A percentile compares a stretch with the other conserved stretches of the same genome.
phyloP scores from a whole-genome alignment of 2,329 filamentous ascomycete species.

The Apiospora hydei region DNA sequence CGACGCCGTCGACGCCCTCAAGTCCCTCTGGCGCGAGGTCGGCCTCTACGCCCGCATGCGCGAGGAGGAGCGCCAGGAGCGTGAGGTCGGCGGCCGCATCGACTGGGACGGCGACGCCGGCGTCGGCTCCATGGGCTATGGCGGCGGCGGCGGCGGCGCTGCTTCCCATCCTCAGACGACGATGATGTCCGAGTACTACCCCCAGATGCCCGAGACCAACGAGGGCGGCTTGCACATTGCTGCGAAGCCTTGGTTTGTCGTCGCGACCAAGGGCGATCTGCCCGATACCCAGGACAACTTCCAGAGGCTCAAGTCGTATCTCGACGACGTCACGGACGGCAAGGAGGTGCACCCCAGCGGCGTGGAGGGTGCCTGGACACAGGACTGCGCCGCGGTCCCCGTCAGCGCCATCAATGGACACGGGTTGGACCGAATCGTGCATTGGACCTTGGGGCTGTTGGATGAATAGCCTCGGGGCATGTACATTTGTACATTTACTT shows the following conservation, averaged over 20 bases:
- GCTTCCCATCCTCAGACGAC: conserved; percentile 34
- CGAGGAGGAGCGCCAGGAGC: conserved; percentile 74
- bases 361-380: conserved; percentile 62
- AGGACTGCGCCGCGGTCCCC: conserved; percentile 75
- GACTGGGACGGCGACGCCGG: conserved; percentile 66
- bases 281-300: conserved; percentile 83
- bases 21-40: conserved; percentile 89
- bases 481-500: background rate
- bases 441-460: conserved; percentile 75
- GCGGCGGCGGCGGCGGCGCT: background rate
- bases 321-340: conserved; percentile 70
- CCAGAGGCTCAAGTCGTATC: conserved; percentile 70
- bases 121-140: conserved; percentile 26
- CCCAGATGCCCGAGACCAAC: conserved; percentile 32
- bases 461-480: conserved; percentile 47
- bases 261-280: conserved; percentile 91
- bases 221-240: conserved; percentile 70
- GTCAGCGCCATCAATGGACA: conserved; percentile 90
- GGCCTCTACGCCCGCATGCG: conserved; percentile 83
- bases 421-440: conserved; percentile 77
- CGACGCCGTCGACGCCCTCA: conserved; percentile 79
- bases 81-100: conserved; percentile 63
- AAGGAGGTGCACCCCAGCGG: conserved; percentile 76
- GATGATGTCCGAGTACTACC: conserved; percentile 41
- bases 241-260: conserved; percentile 96